These are phyloP conservation scores for Plasmodium malariae DNA, from an alignment of 169 alveolate species.

Conservation along the genomic window DNA sequence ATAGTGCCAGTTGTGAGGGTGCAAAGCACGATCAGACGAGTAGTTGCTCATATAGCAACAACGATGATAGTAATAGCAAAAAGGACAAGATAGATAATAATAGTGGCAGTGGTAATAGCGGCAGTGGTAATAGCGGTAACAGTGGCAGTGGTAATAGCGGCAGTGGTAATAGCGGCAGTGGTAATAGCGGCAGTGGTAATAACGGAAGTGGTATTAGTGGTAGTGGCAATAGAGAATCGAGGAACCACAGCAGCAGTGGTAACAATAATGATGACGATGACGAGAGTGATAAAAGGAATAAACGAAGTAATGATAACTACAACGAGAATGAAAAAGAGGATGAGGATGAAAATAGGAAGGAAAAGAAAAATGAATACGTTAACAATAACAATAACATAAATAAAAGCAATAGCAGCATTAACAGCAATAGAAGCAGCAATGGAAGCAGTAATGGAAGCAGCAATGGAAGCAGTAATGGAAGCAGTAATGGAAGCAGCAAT, in stretches of 20 bases:
- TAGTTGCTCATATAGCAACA: neutral
- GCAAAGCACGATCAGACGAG: neutral
- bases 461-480: neutral
- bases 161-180: neutral
- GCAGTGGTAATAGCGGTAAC: neutral
- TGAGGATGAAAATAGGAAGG: neutral
- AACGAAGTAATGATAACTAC: neutral
- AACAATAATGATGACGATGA: neutral
- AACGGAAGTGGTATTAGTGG: neutral
- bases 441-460: neutral
- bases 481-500: neutral
- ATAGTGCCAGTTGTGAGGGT: too few relatives aligned
- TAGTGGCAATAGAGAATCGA: neutral
- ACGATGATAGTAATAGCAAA: neutral
- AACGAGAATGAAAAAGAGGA: neutral
- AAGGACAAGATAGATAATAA: neutral
- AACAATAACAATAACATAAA: neutral
- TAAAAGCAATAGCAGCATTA: neutral
- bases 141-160: neutral
- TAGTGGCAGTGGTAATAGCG: neutral
- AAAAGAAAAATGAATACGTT: neutral
- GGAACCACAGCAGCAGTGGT: conserved; percentile 2
- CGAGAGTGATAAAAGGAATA: neutral
- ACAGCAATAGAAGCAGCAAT: neutral
- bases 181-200: neutral